Conservation (phyloP, 257 asterid species). For the Leonotis leonurus region DNA sequence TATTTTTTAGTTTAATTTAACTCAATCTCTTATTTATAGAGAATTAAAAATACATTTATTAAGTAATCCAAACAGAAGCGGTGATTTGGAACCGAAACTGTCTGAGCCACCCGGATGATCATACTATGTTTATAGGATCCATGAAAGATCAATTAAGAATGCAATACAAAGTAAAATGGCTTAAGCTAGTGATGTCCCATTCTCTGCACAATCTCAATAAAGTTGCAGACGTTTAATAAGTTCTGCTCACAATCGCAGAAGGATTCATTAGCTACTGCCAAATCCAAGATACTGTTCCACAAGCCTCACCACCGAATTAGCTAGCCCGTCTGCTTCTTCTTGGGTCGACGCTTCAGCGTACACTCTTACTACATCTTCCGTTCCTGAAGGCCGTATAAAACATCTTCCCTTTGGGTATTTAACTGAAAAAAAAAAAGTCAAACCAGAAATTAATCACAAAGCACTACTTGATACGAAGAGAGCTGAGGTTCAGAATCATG, state of each 20-base stretch:
- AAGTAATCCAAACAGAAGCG: no score
- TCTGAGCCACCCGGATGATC: no score
- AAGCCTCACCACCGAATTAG: conserved; percentile 55
- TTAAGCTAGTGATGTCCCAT: background rate
- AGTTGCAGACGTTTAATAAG: background rate
- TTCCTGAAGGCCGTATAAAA: conserved; percentile 88
- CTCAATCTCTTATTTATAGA: no score
- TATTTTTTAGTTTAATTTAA: no score
- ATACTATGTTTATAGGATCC: no score
- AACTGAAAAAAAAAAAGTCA: conserved; percentile 32
- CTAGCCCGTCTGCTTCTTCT: conserved; percentile 66
- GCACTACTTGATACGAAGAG: background rate
- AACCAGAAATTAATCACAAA: background rate
- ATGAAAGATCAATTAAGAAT: background rate
- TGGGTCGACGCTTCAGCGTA: conserved; percentile 81
- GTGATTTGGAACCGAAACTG: no score
- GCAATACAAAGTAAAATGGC: background rate
- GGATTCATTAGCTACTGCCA: conserved; percentile 13
- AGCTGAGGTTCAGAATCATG: no score
- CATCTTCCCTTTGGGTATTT: conserved; percentile 73
- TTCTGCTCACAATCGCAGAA: background rate
- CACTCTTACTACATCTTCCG: conserved; percentile 89
- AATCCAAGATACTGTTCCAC: conserved; percentile 64
- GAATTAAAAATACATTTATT: no score
- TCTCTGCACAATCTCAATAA: background rate